phyloP scores from a whole-genome alignment of 768 basidiomycete species.

The Leccinellum albellum region DNA sequence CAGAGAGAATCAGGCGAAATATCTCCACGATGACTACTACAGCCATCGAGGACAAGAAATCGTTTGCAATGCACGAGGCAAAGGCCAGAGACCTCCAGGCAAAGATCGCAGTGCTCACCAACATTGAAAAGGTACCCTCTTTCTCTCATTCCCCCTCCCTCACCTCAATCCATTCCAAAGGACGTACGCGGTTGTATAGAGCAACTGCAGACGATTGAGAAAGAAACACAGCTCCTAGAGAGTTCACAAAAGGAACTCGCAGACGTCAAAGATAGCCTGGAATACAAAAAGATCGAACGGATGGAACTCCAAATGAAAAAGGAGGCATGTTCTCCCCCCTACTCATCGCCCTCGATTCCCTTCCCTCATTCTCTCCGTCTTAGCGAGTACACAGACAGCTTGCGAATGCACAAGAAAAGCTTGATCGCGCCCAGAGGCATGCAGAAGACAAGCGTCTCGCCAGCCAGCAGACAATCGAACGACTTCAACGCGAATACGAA shows the following conservation, averaged over 20 bases:
- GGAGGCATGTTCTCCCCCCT: slow-evolving; percentile 46
- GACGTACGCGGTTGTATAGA: slow-evolving; percentile 70
- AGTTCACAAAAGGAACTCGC: slow-evolving; percentile 62
- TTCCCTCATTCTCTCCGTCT: not conserved
- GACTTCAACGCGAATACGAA: slow-evolving; percentile 74
- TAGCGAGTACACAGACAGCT: slow-evolving; percentile 83
- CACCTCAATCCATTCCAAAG: slow-evolving; percentile 33
- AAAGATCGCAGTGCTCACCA: slow-evolving; percentile 65
- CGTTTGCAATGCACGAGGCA: slow-evolving; percentile 58
- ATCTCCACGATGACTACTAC: slow-evolving; percentile 73
- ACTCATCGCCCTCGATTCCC: not conserved
- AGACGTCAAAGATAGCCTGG: slow-evolving; percentile 64
- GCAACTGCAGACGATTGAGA: slow-evolving; percentile 71
- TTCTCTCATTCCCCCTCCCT: not conserved
- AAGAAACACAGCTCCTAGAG: slow-evolving; percentile 62
- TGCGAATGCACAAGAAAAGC: slow-evolving; percentile 76
- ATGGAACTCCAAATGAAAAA: slow-evolving; percentile 63
- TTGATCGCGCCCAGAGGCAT: slow-evolving; percentile 73
- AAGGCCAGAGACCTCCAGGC: slow-evolving; percentile 76
- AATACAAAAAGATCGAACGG: slow-evolving; percentile 70
- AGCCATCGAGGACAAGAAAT: slow-evolving; percentile 67
- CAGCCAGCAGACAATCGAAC: slow-evolving; percentile 71
- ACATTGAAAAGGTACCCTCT: slow-evolving; percentile 66
- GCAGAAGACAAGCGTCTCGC: slow-evolving; percentile 75
- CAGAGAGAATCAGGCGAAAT: slow-evolving; percentile 81